Evolutionary conservation across 2,329 filamentous ascomycete species (phyloP).

Genomic region (Fusarium sp.): DNA sequence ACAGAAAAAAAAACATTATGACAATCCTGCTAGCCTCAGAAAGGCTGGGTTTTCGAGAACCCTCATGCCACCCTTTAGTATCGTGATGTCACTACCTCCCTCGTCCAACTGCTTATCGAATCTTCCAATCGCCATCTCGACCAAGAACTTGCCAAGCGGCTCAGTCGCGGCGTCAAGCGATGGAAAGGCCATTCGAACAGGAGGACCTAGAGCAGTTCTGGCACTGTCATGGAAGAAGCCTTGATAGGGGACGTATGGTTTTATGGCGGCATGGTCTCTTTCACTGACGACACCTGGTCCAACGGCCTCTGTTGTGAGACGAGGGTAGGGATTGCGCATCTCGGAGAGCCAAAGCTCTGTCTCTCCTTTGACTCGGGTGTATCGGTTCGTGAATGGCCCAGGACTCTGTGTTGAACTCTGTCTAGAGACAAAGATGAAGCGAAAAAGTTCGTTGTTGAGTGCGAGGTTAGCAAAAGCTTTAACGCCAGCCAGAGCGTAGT

Average conservation of each 20-base stretch:
- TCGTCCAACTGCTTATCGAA: slow-evolving; percentile 12
- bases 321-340: slow-evolving; percentile 7
- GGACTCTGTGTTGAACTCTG: slow-evolving; percentile 9
- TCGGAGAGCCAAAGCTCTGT: slow-evolving; percentile 19
- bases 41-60: slow-evolving; percentile 32
- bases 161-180: slow-evolving; percentile 25
- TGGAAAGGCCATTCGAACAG: slow-evolving; percentile 1
- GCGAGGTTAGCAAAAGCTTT: slow-evolving; percentile 20
- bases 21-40: neutral
- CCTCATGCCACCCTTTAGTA: slow-evolving; percentile 13
- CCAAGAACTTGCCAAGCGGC: slow-evolving; percentile 23
- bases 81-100: slow-evolving; percentile 6
- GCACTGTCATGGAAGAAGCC: slow-evolving; percentile 1
- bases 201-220: neutral
- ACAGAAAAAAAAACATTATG: neutral
- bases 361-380: slow-evolving; percentile 27
- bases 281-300: slow-evolving; percentile 24
- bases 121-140: slow-evolving; percentile 26
- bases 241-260: slow-evolving; percentile 15
- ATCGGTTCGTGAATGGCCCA: slow-evolving; percentile 14
- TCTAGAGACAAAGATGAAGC: slow-evolving; percentile 28
- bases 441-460: slow-evolving; percentile 18
- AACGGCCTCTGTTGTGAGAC: slow-evolving; percentile 11
- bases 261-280: slow-evolving; percentile 19
- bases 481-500: slow-evolving; percentile 24